phyloP scores from a whole-genome alignment of 371 early-diverging fungal species.

The Mortierella sp. region DNA sequence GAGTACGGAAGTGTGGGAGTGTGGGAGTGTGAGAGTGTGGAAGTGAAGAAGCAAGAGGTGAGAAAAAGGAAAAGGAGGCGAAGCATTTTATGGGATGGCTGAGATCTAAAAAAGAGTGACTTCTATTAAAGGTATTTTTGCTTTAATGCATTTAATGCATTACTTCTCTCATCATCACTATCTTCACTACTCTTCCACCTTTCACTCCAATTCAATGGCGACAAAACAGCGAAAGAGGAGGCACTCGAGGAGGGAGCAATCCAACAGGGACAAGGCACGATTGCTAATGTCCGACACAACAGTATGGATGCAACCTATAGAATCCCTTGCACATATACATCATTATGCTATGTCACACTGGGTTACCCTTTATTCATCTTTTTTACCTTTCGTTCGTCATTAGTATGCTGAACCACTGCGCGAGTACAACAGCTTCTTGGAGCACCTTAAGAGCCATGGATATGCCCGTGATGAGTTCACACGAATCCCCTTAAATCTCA shows the following conservation, averaged over 20 bases:
- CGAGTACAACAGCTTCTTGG: slow-evolving; percentile 46
- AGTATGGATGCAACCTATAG: slow-evolving; percentile 11
- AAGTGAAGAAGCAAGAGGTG: background rate
- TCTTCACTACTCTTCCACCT: background rate
- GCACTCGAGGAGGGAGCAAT: slow-evolving; percentile 49
- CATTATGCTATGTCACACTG: too few relatives aligned
- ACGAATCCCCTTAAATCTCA: slow-evolving; percentile 64
- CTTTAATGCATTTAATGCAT: background rate
- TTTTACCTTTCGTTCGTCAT: background rate
- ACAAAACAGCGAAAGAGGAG: slow-evolving; percentile 46
- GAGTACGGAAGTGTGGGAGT: background rate
- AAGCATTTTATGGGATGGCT: background rate
- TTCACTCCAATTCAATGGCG: slow-evolving; percentile 27
- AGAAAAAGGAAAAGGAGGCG: background rate
- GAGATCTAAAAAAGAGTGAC: background rate
- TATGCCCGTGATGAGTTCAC: slow-evolving; percentile 58
- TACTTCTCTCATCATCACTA: background rate
- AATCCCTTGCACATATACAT: too few relatives aligned
- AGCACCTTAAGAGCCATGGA: slow-evolving; percentile 49
- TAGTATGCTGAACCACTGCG: slow-evolving; percentile 51
- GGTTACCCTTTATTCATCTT: background rate
- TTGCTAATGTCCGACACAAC: slow-evolving; percentile 35
- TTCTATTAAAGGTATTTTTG: background rate
- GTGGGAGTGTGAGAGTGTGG: background rate
- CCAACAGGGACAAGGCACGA: slow-evolving; percentile 50